These are phyloP conservation scores for Globisporangium polare DNA, from an alignment of 352 stramenopile species.

Conservation along the genomic window DNA sequence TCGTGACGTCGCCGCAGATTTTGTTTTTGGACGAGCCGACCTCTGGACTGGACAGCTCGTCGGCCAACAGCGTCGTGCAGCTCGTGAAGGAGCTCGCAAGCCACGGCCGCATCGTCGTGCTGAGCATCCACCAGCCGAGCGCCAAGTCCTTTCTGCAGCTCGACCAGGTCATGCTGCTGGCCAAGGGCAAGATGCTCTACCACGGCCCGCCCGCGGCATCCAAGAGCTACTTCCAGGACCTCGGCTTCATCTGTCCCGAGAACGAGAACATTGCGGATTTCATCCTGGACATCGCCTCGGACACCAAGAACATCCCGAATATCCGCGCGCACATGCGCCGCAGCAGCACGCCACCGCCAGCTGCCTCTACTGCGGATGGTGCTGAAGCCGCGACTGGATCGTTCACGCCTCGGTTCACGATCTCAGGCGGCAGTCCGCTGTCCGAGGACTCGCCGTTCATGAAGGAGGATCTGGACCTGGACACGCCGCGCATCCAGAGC, in stretches of 20 bases:
- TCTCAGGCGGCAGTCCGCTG: slow-evolving; percentile 23
- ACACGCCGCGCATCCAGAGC: slow-evolving; percentile 41
- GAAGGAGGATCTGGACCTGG: slow-evolving; percentile 37
- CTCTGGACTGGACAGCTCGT: slow-evolving; percentile 89
- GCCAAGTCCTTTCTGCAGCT: slow-evolving; percentile 88
- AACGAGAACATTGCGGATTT: slow-evolving; percentile 84
- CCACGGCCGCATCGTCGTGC: slow-evolving; percentile 74
- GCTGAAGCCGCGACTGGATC: slow-evolving; percentile 7
- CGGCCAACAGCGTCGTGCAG: slow-evolving; percentile 87
- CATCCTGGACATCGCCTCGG: slow-evolving; percentile 69
- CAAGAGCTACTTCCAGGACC: slow-evolving; percentile 55
- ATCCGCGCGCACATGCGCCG: slow-evolving; percentile 47
- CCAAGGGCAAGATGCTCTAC: slow-evolving; percentile 71
- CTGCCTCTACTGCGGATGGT: background rate
- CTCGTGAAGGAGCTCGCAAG: slow-evolving; percentile 84
- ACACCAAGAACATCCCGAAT: slow-evolving; percentile 57
- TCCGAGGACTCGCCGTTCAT: slow-evolving; percentile 59
- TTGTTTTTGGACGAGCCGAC: slow-evolving; percentile 92
- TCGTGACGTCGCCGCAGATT: slow-evolving; percentile 87
- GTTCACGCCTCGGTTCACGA: slow-evolving; percentile 25
- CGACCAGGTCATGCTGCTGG: slow-evolving; percentile 89
- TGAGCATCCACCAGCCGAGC: slow-evolving; percentile 90
- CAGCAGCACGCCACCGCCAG: slow-evolving; percentile 20
- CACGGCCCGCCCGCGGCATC: slow-evolving; percentile 41
- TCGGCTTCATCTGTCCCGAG: slow-evolving; percentile 65